Base-by-base conservation (phyloP, 108 stramenopile species). In the Schizochytrium sp. region DNA sequence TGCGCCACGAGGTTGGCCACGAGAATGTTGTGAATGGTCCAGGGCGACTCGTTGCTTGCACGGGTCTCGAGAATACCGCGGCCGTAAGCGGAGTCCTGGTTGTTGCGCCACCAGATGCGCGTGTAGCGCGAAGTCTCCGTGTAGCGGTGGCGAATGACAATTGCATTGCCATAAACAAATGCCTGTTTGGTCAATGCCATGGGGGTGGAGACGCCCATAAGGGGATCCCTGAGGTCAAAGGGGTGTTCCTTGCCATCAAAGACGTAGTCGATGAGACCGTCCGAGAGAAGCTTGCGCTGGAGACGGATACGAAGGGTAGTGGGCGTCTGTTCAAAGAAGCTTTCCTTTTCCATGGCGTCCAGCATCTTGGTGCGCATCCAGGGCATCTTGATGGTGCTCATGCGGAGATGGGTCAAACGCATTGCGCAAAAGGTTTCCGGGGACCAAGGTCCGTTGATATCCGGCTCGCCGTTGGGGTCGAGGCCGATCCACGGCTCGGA, bases 141-240 rank as follows among this genome's bases (percentile, higher is more conserved):
- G 51, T 53, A 47, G 10, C 45, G 6, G 51, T 83, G 76, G 51
- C 76, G 76, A 12, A 53, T 53, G 0, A 83, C 76, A 3, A 53
- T 45, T 6, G 76, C 76, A 34, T 83, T 83, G n/a, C 76, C 76
- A 0, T 45, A 10, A 12, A 23, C 48, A 4, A 83, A 83, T 6
- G 76, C 45, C 51, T 83, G 76, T 45, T 83, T 83, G 76, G 76
- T 53, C 16, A 83, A 16, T 0, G 76, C 76, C 76, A 83, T 83
- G 10, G 76, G 76, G 1, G 45, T 83, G 45, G 76, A 12, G 19
- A 83, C 48, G 51, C 76, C 12, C 76, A 83, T 53, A 4, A 83
- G 76, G 0, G 76, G 76, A 23, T 83, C 76, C 28, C 48, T 47
- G n/a, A 83, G 28, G 51, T 83, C 51, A 45, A 83, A 83, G 28